Evolutionary conservation across 495 filamentous ascomycete species (phyloP), one percentile per base, ranked within the genome.

Genomic region (Jackrogersella minutella): DNA sequence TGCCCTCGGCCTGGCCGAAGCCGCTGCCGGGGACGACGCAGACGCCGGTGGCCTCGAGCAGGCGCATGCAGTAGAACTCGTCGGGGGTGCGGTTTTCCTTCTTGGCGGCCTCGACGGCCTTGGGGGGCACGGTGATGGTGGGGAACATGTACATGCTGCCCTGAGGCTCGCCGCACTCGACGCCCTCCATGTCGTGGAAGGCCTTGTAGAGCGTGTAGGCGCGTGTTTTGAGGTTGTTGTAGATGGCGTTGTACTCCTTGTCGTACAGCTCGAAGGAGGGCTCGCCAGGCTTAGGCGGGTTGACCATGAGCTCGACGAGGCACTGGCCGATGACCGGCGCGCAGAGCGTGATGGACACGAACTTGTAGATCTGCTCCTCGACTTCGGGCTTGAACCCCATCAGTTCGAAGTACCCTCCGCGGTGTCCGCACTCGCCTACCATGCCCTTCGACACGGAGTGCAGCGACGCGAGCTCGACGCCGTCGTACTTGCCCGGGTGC

Each of bases 141-240:
- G 95, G 95, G 87, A 97, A 99, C 68, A 99, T 90, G 81, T 99
- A 99, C 95, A 99, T 99, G 66, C 89, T 86, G 22, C 95, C 95
- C 85, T 96, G 78, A 31, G 95, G 95, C 41, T 85, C 79, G 72
- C 93, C 90, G 79, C 92, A 96, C 70, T 91, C 86, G 37, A 98
- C 96, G 43, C 95, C 95, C 72, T 97, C 93, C 95, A 99, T 98
- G 70, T 89, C 81, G 78, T 89, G 81, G 80, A 99, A 99, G 7
- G 93, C 92, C 62, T 92, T 83, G 77, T 91, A 95, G 47, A 99
- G 83, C 10, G 96, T 92, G 50, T 81, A 84, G 37, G 95, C 95
- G 58, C 95, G 88, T 72, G 89, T 77, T 75, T 85, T 84, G 47
- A 99, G 84, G 36, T 89, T 88, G 46, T 88, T 75, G 69, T 85